Conservation (phyloP, 805 yeast species). For the Novakomyces olei region DNA sequence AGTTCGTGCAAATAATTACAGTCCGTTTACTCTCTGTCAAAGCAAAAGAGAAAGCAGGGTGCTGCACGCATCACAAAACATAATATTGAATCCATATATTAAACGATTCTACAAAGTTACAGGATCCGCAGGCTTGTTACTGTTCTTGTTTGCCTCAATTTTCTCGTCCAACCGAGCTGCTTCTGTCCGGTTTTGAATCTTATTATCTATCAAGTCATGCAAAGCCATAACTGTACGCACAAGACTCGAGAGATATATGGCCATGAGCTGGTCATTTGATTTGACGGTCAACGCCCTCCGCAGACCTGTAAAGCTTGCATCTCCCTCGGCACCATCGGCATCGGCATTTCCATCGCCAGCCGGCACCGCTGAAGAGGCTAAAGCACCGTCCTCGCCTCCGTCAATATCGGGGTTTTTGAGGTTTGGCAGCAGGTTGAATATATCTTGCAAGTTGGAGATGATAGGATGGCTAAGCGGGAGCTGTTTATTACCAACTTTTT, state of each 20-base stretch:
- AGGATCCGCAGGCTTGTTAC: too few relatives aligned
- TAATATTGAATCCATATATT: too few relatives aligned
- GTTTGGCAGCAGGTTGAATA: slow-evolving; percentile 81
- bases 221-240: slow-evolving; percentile 90
- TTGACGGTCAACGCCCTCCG: slow-evolving; percentile 69
- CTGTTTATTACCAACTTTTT: slow-evolving; percentile 43
- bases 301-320: slow-evolving; percentile 30
- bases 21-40: too few relatives aligned
- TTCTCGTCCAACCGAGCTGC: too few relatives aligned
- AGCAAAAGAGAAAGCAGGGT: too few relatives aligned
- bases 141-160: too few relatives aligned
- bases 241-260: slow-evolving; percentile 67
- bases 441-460: slow-evolving; percentile 80
- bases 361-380: slow-evolving; percentile 8
- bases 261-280: slow-evolving; percentile 91
- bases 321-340: slow-evolving; percentile 7
- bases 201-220: slow-evolving; percentile 90
- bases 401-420: slow-evolving; percentile 20
- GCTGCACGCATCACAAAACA: too few relatives aligned
- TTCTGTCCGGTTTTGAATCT: slow-evolving; percentile 73
- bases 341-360: slow-evolving; percentile 6
- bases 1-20: too few relatives aligned
- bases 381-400: slow-evolving; percentile 8
- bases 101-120: too few relatives aligned
- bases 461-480: slow-evolving; percentile 80